These are phyloP conservation scores for Tricholoma sp. DNA, from an alignment of 768 basidiomycete species.

Conservation along the genomic window DNA sequence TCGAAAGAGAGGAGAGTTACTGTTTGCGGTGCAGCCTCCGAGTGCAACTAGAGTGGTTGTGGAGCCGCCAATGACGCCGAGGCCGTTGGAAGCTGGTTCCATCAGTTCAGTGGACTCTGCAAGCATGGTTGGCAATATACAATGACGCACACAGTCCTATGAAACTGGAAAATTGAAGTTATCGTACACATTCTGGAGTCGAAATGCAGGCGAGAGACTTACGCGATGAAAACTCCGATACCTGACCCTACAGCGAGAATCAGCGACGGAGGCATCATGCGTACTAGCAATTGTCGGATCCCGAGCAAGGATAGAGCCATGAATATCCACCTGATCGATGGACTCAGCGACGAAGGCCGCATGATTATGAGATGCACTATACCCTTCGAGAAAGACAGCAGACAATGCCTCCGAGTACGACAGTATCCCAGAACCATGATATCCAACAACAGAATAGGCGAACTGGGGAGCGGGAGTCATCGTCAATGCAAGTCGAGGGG, in stretches of 20 bases:
- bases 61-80: conserved; percentile 73
- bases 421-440: conserved; percentile 70
- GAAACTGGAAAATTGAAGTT: conserved; percentile 38
- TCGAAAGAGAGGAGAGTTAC: conserved; percentile 12
- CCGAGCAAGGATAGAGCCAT: conserved; percentile 75
- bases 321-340: conserved; percentile 64
- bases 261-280: conserved; percentile 84
- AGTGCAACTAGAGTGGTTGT: conserved; percentile 66
- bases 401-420: conserved; percentile 75
- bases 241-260: conserved; percentile 82
- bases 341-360: neutral
- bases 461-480: conserved; percentile 40
- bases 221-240: conserved; percentile 87
- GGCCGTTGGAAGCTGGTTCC: conserved; percentile 51
- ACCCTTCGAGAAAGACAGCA: conserved; percentile 89
- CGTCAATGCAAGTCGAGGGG: neutral
- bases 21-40: conserved; percentile 65
- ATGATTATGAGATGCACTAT: conserved; percentile 11
- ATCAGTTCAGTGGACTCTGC: neutral
- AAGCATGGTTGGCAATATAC: neutral
- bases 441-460: conserved; percentile 84
- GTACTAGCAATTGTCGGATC: conserved; percentile 84
- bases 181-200: conserved; percentile 4
- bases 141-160: conserved; percentile 60
- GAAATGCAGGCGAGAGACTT: conserved; percentile 22